These are phyloP conservation scores for Xylaria sp. DNA, from an alignment of 2,329 filamentous ascomycete species.

Conservation along the genomic window DNA sequence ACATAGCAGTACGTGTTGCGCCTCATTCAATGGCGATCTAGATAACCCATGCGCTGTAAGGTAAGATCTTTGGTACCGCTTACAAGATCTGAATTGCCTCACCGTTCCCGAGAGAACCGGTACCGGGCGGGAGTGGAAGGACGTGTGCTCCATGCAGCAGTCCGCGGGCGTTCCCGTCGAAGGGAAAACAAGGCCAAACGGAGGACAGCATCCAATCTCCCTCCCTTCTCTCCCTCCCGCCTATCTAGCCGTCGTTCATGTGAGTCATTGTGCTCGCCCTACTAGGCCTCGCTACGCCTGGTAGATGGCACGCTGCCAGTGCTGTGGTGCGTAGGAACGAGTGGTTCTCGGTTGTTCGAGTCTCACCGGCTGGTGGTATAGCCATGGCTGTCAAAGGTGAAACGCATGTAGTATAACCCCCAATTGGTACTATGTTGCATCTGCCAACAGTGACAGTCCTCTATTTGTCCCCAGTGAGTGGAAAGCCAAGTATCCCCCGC, in stretches of 20 bases:
- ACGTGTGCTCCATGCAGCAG: slow-evolving; percentile 11
- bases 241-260: background rate
- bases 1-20: slow-evolving; percentile 13
- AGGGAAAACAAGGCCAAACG: slow-evolving; percentile 2
- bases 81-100: background rate
- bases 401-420: background rate
- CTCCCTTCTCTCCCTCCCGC: background rate
- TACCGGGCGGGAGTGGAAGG: background rate
- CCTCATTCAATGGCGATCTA: background rate
- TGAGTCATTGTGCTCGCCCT: slow-evolving; percentile 13
- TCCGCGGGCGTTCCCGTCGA: background rate
- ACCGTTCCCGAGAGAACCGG: background rate
- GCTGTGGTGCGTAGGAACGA: background rate
- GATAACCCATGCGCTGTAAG: slow-evolving; percentile 4
- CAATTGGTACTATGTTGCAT: slow-evolving; percentile 12
- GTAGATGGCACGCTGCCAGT: slow-evolving; percentile 7
- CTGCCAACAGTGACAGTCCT: background rate
- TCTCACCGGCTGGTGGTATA: background rate
- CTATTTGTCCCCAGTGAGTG: slow-evolving; percentile 1
- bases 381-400: background rate
- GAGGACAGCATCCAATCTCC: slow-evolving; percentile 3
- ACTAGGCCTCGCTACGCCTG: background rate
- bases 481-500: background rate
- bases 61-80: slow-evolving; percentile 4
- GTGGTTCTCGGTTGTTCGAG: background rate